Evolutionary conservation across 805 yeast genomes (phyloP).

Genomic region (Maudiozyma pseudohumilis): DNA sequence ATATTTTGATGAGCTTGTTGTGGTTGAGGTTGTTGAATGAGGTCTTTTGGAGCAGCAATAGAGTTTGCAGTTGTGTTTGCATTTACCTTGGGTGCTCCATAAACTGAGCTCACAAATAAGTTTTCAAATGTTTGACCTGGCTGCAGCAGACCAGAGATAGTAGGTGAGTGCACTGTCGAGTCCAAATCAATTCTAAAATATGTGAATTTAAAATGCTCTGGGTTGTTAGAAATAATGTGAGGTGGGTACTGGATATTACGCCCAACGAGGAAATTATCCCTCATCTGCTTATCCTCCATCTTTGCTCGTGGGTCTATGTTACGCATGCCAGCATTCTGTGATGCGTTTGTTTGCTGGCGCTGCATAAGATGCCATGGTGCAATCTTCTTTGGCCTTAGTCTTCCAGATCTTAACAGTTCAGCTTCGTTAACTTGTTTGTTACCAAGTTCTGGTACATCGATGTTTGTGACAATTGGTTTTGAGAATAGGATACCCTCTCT

Average conservation of each 20-base stretch:
- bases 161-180: constrained; percentile 84
- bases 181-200: constrained; percentile 85
- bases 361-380: constrained; percentile 59
- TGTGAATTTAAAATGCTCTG: constrained; percentile 67
- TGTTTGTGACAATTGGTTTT: constrained; percentile 35
- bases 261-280: constrained; percentile 24
- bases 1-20: background rate
- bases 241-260: constrained; percentile 34
- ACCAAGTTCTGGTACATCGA: constrained; percentile 33
- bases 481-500: constrained; percentile 31
- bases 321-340: background rate
- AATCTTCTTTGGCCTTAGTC: constrained; percentile 64
- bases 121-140: constrained; percentile 53
- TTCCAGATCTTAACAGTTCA: constrained; percentile 42
- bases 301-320: constrained; percentile 4
- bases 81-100: constrained; percentile 8
- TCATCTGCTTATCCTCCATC: constrained; percentile 12
- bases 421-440: constrained; percentile 45
- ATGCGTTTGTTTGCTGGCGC: constrained; percentile 7
- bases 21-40: background rate
- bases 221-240: constrained; percentile 36
- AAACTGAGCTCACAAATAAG: constrained; percentile 43
- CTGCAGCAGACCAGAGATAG: constrained; percentile 69
- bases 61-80: background rate
- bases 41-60: background rate